Conservation (phyloP, 306 rosid genomes). For the Sicyos edulis region DNA sequence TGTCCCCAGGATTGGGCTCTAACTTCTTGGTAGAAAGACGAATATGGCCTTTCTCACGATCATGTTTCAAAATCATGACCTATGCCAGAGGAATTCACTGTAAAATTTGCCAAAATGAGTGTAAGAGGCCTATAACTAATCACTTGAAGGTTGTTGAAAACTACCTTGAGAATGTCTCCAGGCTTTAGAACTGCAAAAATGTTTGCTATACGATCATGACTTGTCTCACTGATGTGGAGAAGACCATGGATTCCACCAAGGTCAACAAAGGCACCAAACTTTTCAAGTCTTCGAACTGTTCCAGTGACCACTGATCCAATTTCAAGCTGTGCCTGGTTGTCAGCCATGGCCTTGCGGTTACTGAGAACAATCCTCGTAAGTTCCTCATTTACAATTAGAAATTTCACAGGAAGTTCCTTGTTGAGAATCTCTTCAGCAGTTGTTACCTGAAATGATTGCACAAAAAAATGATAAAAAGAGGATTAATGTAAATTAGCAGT, state of each 20-base stretch:
- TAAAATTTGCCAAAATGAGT: not conserved
- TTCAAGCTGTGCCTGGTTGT: slow-evolving; percentile 88
- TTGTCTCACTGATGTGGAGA: slow-evolving; percentile 97
- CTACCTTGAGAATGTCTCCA: slow-evolving; percentile 88
- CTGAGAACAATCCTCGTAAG: slow-evolving; percentile 83
- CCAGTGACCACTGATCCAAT: slow-evolving; percentile 96
- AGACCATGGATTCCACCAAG: slow-evolving; percentile 97
- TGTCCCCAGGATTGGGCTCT: slow-evolving; percentile 98
- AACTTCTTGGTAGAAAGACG: slow-evolving; percentile 95
- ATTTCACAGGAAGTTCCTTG: slow-evolving; percentile 81
- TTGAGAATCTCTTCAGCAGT: slow-evolving; percentile 81
- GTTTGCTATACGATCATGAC: slow-evolving; percentile 88
- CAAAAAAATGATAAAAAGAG: not conserved
- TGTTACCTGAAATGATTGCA: slow-evolving; percentile 42
- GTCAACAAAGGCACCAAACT: slow-evolving; percentile 91
- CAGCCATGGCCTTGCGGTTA: slow-evolving; percentile 95
- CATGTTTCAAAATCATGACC: slow-evolving; percentile 98
- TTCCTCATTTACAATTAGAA: slow-evolving; percentile 93
- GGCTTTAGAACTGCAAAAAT: slow-evolving; percentile 88
- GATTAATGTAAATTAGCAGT: not conserved
- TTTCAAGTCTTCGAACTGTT: slow-evolving; percentile 81
- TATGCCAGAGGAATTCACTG: slow-evolving; percentile 18
- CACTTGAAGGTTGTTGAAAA: slow-evolving; percentile 16
- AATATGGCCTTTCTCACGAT: slow-evolving; percentile 89
- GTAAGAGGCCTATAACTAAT: not conserved